Base-by-base conservation (phyloP, 495 filamentous ascomycete species). In the Elaphomyces granulatus region DNA sequence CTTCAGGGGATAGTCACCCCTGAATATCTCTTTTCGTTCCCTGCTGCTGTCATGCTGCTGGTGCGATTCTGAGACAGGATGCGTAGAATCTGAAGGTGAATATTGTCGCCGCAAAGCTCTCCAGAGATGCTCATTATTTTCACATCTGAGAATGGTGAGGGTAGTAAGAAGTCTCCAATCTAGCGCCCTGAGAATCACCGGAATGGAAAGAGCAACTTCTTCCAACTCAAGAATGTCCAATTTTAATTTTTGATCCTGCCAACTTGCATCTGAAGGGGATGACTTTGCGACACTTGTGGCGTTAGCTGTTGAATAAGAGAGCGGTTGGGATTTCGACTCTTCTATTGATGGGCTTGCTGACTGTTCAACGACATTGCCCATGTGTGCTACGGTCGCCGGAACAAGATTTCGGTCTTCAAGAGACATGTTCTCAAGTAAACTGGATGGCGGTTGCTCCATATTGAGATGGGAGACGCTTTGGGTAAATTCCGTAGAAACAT, bases 201-300 rank as follows among this genome's bases (percentile, higher is more conserved):
- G 63, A 15, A 86, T 61, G 8, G 78, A 83, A 3, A 94, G 55
- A 1, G 74, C 66, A 9, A 94, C 74, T n/a, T 83, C 73, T 53
- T 95, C 87, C 1, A 95, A 66, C 53, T 90, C 86, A 12, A 95
- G 66, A 4, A 71, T 74, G 37, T 87, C 77, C 17, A 94, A 61
- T 20, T 70, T 77, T 4, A 94, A 59, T 44, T 72, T 77, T 20
- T 47, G 38, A 32, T 58, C 45, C 6, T 54, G 45, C n/a, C 42
- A 28, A 6, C 23, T 12, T 28, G 6, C 23, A 12, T 6, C 6
- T 6, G 6, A 6, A 28, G 23, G 6, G 23, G 12, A 28, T 12
- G 6, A 6, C 23, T 28, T 28, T 28, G 23, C 6, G 23, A 12
- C 6, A 28, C 6, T 6, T 12, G 32, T 34, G n/a, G 30, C 20